Base-by-base conservation (phyloP, 768 basidiomycete genomes). In the Pleurotus cornucopiae region DNA sequence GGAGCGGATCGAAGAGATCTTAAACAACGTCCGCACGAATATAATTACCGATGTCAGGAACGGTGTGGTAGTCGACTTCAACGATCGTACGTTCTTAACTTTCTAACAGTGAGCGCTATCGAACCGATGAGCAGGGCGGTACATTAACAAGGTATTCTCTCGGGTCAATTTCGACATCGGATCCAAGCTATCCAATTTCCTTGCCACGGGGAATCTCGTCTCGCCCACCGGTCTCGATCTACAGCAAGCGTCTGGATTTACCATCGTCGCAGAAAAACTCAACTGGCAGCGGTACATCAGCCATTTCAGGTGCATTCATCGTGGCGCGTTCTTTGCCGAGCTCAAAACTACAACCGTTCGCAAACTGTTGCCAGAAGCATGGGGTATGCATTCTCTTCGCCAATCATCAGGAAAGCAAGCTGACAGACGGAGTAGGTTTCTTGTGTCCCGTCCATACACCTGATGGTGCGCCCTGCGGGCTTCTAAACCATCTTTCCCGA, bases 251-350 rank as follows among this genome's bases (percentile, higher is more conserved):
- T 89, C 94, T 14, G 97, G 97, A n/a, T 98, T 96, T 72, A 98
- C 97, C 1, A 97, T 99, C 62, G 90, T 98, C 34, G 97, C 95
- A 4, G 97, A 99, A 75, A 98, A 98, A 72, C 79, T 99, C 58
- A 99, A 99, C 70, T 99, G 97, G 85, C 88, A 91, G 62, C 93
- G 97, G 38, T 99, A 98, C 71, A 94, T 99, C 70, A 91, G 90
- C 66, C 97, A 99, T 74, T 99, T 99, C 78, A 82, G 97, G 56
- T 97, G 91, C 70, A 94, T 99, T 26, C 97, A 99, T 73, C 91
- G 97, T 73, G 97, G 97, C 69, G 94, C 97, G 38, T 99, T 99
- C 83, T 99, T 99, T 67, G 91, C 95, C 5, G 94, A 98, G 69
- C 83, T 98, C 54, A 98, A 98, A 76, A 99, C 97, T 1, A 99